Conservation (phyloP, 192 early-diverging fungal genomes). For the Backusella macrospora region DNA sequence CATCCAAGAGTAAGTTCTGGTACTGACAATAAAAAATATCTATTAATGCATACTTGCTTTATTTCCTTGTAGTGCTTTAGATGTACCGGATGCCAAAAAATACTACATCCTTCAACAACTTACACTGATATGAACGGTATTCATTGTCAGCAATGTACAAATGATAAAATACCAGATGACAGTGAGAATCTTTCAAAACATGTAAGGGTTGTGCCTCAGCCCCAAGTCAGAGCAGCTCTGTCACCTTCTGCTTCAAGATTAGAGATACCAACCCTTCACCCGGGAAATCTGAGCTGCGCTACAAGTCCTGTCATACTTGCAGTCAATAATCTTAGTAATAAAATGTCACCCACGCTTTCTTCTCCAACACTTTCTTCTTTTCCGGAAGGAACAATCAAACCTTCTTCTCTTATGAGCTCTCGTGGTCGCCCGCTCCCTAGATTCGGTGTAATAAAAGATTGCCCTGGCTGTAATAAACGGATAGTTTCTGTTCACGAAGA, state of each 20-base stretch:
- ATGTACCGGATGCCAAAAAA: slow-evolving; percentile 28
- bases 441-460: slow-evolving; percentile 29
- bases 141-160: slow-evolving; percentile 27
- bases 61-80: slow-evolving; percentile 30
- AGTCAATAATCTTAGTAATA: not conserved
- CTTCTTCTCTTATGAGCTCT: slow-evolving; percentile 29
- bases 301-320: not conserved
- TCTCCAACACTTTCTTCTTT: slow-evolving; percentile 2
- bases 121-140: slow-evolving; percentile 27
- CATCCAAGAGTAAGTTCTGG: slow-evolving; percentile 26
- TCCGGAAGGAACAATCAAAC: slow-evolving; percentile 19
- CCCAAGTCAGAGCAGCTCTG: not conserved
- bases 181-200: slow-evolving; percentile 1
- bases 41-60: not conserved
- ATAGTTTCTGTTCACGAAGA: slow-evolving; percentile 35
- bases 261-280: not conserved
- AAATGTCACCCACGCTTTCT: slow-evolving; percentile 10
- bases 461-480: slow-evolving; percentile 34
- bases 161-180: slow-evolving; percentile 2
- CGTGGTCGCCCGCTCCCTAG: slow-evolving; percentile 27
- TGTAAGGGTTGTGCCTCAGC: slow-evolving; percentile 28
- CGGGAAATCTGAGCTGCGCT: not conserved
- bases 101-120: slow-evolving; percentile 26
- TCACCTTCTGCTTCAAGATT: not conserved
- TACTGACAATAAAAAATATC: not conserved